Conservation (phyloP, 306 rosid genomes). For the Ormosia emarginata region DNA sequence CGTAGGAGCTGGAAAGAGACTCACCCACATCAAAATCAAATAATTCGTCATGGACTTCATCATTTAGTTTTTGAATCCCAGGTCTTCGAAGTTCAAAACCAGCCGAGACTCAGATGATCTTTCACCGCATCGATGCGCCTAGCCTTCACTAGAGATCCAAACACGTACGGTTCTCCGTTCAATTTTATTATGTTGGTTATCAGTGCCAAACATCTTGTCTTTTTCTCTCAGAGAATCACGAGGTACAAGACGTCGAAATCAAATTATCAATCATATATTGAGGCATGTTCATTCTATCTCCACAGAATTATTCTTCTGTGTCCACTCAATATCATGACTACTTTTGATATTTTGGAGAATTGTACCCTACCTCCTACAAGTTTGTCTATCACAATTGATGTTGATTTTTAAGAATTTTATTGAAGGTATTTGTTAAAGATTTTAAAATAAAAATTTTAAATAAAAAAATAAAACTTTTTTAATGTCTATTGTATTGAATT, state of each 20-base stretch:
- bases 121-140: background rate
- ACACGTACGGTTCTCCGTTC: background rate
- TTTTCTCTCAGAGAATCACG: conserved; percentile 28
- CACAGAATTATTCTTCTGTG: background rate
- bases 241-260: conserved; percentile 3
- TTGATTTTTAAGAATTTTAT: too few relatives aligned
- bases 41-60: conserved; percentile 43
- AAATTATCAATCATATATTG: background rate
- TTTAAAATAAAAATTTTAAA: too few relatives aligned
- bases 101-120: background rate
- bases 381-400: background rate
- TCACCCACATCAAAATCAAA: conserved; percentile 40
- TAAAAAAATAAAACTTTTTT: too few relatives aligned
- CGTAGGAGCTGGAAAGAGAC: conserved; percentile 40
- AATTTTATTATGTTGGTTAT: background rate
- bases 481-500: too few relatives aligned
- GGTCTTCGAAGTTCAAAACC: background rate
- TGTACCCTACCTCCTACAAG: background rate
- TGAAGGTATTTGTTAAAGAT: too few relatives aligned
- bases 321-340: background rate
- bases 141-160: conserved; percentile 1
- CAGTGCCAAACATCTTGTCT: background rate
- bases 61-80: conserved; percentile 50
- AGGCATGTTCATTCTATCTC: background rate
- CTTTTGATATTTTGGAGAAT: background rate